These are phyloP conservation scores for Venturiaceae sp. DNA, from an alignment of 2,329 filamentous ascomycete genomes.

Conservation along the genomic window DNA sequence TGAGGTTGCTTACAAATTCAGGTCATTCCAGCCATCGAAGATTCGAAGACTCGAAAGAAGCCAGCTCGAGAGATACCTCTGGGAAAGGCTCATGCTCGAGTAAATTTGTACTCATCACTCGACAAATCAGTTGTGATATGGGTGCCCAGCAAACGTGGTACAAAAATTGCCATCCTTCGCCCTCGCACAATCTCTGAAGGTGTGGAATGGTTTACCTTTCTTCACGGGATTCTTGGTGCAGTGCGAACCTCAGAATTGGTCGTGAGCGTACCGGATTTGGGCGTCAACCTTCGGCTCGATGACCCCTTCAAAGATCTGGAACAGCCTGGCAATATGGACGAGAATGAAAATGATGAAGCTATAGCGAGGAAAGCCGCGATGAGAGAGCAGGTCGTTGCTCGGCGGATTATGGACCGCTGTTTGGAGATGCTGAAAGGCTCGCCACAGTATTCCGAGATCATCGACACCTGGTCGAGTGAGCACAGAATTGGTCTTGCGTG, in stretches of 20 bases:
- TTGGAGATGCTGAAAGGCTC: constrained; percentile 47
- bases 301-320: constrained; percentile 45
- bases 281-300: constrained; percentile 46
- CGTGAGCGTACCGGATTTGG: constrained; percentile 54
- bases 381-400: constrained; percentile 46
- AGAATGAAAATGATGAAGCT: constrained; percentile 34
- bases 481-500: constrained; percentile 56
- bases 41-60: constrained; percentile 40
- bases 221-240: constrained; percentile 50
- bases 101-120: constrained; percentile 56
- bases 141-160: constrained; percentile 42
- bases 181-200: constrained; percentile 51
- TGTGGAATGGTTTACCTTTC: constrained; percentile 60
- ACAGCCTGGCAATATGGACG: constrained; percentile 16
- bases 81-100: constrained; percentile 40
- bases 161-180: constrained; percentile 52
- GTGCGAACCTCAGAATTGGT: constrained; percentile 45
- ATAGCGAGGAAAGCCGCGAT: constrained; percentile 33
- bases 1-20: neutral
- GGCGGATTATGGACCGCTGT: constrained; percentile 46
- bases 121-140: constrained; percentile 60
- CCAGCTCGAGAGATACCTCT: constrained; percentile 50
- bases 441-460: constrained; percentile 47
- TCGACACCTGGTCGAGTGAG: constrained; percentile 48
- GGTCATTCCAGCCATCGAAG: constrained; percentile 51